Conservation (phyloP, 225 moss, liverwort and hornwort species). For the Bryum argenteum region DNA sequence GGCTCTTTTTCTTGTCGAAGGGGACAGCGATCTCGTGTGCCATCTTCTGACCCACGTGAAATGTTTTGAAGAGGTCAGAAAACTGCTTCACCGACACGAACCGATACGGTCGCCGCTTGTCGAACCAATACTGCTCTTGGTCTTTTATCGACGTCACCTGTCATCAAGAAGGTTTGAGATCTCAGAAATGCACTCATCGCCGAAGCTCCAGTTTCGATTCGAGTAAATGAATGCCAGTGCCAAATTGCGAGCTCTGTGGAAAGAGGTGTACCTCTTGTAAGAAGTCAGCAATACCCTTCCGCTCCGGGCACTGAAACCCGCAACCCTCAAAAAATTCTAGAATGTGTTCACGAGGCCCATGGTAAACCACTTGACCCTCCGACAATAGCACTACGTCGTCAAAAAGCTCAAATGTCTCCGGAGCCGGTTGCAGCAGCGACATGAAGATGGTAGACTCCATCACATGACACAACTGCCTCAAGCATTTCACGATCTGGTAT, state of each 20-base stretch:
- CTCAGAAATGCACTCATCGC: too few relatives aligned
- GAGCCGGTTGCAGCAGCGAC: constrained; percentile 60
- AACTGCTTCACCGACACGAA: constrained; percentile 59
- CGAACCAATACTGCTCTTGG: constrained; percentile 64
- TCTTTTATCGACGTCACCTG: constrained; percentile 65
- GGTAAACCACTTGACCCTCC: constrained; percentile 60
- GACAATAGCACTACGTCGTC: constrained; percentile 59
- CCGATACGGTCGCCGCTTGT: constrained; percentile 52
- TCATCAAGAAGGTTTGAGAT: neutral
- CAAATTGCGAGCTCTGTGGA: neutral
- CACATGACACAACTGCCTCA: constrained; percentile 49
- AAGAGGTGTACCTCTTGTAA: constrained; percentile 37
- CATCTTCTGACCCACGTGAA: constrained; percentile 56
- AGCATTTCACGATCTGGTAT: constrained; percentile 51
- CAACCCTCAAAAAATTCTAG: constrained; percentile 48
- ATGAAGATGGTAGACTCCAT: constrained; percentile 59
- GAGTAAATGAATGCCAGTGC: neutral
- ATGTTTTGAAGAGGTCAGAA: constrained; percentile 55
- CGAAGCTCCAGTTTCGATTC: too few relatives aligned
- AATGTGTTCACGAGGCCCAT: constrained; percentile 44
- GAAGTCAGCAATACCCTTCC: constrained; percentile 22
- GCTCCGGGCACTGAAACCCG: constrained; percentile 47
- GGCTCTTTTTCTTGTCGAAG: constrained; percentile 38
- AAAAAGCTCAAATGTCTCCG: constrained; percentile 56
- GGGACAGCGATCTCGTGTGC: constrained; percentile 44